Evolutionary conservation across 78 protist genomes (phyloP), one percentile per base, ranked within the genome.

Genomic region (Pigoraptor vietnamica): DNA sequence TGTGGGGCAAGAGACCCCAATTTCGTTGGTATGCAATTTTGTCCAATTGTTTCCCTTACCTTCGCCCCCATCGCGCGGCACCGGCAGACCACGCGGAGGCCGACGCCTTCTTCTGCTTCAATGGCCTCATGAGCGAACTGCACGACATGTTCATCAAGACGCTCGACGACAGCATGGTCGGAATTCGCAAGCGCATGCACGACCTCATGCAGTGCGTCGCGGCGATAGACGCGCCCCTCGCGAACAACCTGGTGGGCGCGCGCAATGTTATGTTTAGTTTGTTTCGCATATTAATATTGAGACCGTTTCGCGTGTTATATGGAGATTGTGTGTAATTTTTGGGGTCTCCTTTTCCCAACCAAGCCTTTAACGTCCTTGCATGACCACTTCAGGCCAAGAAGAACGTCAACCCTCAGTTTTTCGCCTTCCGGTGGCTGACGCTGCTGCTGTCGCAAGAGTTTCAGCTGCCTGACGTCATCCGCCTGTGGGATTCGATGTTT

Each of bases 31-130:
- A n/a, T n/a, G n/a, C n/a, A n/a, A n/a, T n/a, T n/a, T n/a, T n/a
- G n/a, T n/a, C n/a, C 67, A 21, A 14, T n/a, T 81, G 55, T 10
- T 37, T 24, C 79, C n/a, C 1, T n/a, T 0, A 25, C 1, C 21
- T 89, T 40, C 9, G 1, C 21, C 82, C 29, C 24, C 23, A 1
- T 2, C 1, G 34, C 1, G 24, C 19, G 37, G 14, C 67, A 14
- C 24, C 33, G 9, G 56, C 86, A 39, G 92, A 40, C 0, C 83
- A 93, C 33, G 94, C 94, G n/a, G 98, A 97, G 92, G 96, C 97
- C 19, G 98, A 97, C 91, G 91, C 97, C 14, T 97, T 96, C 93
- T 96, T 90, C 89, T 96, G 97, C 91, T 97, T 97, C 87, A 92
- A 92, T 10, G 84, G 67, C 23, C 35, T 97, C n/a, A 95, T 96